Base-by-base conservation (phyloP, 352 stramenopile genomes). In the Globisporangium paddicum region DNA sequence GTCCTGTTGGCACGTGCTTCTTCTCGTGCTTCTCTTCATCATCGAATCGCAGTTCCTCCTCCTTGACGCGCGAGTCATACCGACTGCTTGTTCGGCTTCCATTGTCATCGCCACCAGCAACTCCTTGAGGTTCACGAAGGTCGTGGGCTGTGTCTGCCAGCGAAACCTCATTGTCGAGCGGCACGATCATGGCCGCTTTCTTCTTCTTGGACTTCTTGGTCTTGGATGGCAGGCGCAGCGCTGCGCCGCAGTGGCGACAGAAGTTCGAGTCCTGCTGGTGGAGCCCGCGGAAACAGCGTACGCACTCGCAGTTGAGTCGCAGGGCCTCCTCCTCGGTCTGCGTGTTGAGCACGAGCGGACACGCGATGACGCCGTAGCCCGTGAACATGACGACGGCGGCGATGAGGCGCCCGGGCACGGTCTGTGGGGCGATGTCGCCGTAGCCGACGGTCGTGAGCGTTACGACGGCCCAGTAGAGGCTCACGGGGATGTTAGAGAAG, bases 401-500 rank as follows among this genome's bases (percentile, higher is more conserved):
- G 13, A 84, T 58, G n/a, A 84, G 54, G 10, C 78, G 74, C 2
- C 73, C 75, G 1, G 67, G 68, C 32, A 82, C 71, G 2, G 75
- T 83, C 48, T 71, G 51, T 5, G 75, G 75, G 5, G 72, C 71
- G 38, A 84, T 82, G 53, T 84, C 75, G 32, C 75, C 75, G 25
- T 83, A 83, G 2, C 75, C 75, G 14, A 84, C 75, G 3, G 75
- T 84, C 30, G 75, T 84, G 47, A 84, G 62, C 5, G 75, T 84
- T 49, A 82, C 73, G 25, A 82, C 71, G 1, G 73, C 71, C 73
- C 73, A 82, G 53, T 82, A 82, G 32, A 82, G 65, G 19, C 71
- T 80, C 49, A 78, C 67, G 19, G 73, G 73, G 34, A 82, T 82
- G 55, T 80, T 82, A n/a, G 80, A 88, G 58, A 90, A 93, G 28